phyloP scores from a whole-genome alignment of 148 eudicot species.

The Agrostemma githago region DNA sequence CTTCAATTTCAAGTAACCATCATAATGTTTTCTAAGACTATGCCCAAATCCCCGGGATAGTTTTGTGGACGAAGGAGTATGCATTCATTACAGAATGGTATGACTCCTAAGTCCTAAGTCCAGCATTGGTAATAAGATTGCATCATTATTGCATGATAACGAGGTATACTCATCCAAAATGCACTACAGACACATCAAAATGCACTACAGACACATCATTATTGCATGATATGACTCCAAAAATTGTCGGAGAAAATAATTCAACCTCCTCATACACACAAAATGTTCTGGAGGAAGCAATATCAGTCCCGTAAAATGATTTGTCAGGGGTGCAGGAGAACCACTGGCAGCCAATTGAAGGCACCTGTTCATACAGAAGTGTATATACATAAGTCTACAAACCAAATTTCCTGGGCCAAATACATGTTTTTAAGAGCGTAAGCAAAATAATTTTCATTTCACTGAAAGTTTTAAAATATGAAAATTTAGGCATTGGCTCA shows the following conservation, averaged over 20 bases:
- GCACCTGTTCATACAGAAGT: slow-evolving; percentile 48
- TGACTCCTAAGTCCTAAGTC: too few relatives aligned
- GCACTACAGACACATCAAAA: not conserved
- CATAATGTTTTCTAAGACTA: not conserved
- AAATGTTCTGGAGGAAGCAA: slow-evolving; percentile 87
- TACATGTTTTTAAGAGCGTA: not conserved
- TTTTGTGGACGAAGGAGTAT: not conserved
- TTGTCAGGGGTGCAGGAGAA: slow-evolving; percentile 39
- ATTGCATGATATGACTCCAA: not conserved
- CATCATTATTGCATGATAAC: not conserved
- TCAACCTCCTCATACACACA: slow-evolving; percentile 87
- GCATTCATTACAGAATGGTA: not conserved
- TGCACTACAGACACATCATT: not conserved
- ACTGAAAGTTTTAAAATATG: not conserved
- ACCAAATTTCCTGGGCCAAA: not conserved
- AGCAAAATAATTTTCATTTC: not conserved
- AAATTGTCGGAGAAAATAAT: slow-evolving; percentile 6
- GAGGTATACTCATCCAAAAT: not conserved
- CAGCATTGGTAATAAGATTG: not conserved
- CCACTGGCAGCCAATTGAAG: slow-evolving; percentile 86
- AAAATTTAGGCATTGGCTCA: not conserved
- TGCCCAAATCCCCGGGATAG: not conserved
- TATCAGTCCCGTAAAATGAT: slow-evolving; percentile 51
- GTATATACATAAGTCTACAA: slow-evolving; percentile 9
- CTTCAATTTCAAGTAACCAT: not conserved